Evolutionary conservation across 768 basidiomycete genomes (phyloP).

Genomic region (Termitomyces titanicus): DNA sequence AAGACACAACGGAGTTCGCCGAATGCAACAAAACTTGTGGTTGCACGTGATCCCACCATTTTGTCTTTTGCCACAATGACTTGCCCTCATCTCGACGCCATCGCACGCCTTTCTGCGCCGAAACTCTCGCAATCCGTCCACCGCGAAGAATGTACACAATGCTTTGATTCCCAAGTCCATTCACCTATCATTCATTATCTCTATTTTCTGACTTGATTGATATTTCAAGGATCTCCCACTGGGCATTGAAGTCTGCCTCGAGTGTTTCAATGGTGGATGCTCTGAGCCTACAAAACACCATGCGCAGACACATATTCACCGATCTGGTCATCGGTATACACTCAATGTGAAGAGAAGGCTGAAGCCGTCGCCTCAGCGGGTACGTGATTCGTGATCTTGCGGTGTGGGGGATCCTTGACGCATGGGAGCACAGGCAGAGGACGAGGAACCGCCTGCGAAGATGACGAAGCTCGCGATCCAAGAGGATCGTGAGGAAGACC

Average conservation of each 20-base stretch:
- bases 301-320: conserved; percentile 65
- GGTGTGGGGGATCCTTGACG: background rate
- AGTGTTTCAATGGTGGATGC: conserved; percentile 95
- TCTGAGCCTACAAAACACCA: conserved; percentile 61
- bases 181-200: conserved; percentile 2
- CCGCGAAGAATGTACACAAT: conserved; percentile 94
- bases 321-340: conserved; percentile 71
- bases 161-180: conserved; percentile 94
- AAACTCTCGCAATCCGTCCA: conserved; percentile 71
- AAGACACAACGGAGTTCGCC: too few relatives aligned
- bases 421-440: conserved; percentile 48
- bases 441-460: conserved; percentile 83
- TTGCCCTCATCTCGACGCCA: conserved; percentile 52
- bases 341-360: conserved; percentile 75
- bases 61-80: conserved; percentile 25
- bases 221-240: conserved; percentile 54
- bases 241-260: conserved; percentile 87
- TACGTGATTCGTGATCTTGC: conserved; percentile 39
- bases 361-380: conserved; percentile 63
- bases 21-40: too few relatives aligned
- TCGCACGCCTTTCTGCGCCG: conserved; percentile 52
- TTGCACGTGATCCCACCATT: too few relatives aligned
- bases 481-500: conserved; percentile 86
- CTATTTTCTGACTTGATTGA: too few relatives aligned
- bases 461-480: conserved; percentile 86